Evolutionary conservation across 768 basidiomycete species (phyloP), one percentile per base, ranked within the genome.

Genomic region (Boletus rex-veris): DNA sequence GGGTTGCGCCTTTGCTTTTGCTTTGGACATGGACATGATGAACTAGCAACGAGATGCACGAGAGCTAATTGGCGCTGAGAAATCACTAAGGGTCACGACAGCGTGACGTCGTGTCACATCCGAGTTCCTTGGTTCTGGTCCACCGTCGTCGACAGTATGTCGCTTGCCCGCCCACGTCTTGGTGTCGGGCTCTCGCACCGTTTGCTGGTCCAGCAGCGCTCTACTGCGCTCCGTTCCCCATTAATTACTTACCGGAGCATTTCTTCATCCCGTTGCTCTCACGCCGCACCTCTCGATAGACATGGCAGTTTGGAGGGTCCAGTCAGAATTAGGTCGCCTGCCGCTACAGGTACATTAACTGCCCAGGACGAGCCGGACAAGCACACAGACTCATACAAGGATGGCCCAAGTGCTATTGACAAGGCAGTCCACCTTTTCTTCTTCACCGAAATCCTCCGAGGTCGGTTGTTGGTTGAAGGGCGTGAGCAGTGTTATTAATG

Each of bases 341-440:
- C 58, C 10, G 60, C 53, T 53, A 73, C 75, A 19, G 72, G 65
- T 21, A 64, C 55, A 30, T 63, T 69, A 58, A 68, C 70, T 38
- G 74, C 77, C 7, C 63, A 59, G 28, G 66, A 73, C 48, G 75
- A 75, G 57, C 73, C 79, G 0, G 83, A 77, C 39, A 80, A 79
- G 43, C 77, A 82, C 60, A 64, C 81, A 5, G 77, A 91, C 64
- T 81, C 84, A 40, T 93, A 90, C 77, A 80, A 80, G 65, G 78
- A 75, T 51, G 94, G 93, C 0, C 91, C 89, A 14, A 87, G 86
- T 70, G 94, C 97, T 42, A 78, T 99, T 45, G 93, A 98, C 79
- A 98, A 98, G 73, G 95, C 95, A 45, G 88, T 91, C 40, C 88
- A 94, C 70, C 69, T 97, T 45, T 98, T 98, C 81, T 98, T 99